phyloP scores from a whole-genome alignment of 2,329 filamentous ascomycete species.

The Piedraia hortae region DNA sequence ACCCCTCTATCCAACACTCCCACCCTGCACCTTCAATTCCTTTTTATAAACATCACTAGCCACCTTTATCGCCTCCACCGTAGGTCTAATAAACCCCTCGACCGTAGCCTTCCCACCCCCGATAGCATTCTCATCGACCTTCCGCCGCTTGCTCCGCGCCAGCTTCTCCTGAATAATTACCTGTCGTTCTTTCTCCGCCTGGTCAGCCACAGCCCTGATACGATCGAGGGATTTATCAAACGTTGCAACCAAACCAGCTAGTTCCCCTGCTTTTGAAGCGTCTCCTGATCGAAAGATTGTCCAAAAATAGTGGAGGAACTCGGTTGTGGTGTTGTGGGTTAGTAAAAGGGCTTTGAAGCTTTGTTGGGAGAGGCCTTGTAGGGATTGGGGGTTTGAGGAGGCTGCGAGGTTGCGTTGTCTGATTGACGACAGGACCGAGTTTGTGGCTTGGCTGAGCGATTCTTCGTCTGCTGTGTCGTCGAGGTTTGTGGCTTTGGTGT shows the following conservation, averaged over 20 bases:
- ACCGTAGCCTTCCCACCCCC: constrained; percentile 54
- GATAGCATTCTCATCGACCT: constrained; percentile 33
- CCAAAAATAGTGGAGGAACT: constrained; percentile 98
- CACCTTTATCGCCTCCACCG: constrained; percentile 38
- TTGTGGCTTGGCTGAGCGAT: constrained; percentile 35
- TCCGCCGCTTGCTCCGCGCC: constrained; percentile 39
- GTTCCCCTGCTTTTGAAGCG: constrained; percentile 43
- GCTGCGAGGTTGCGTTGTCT: constrained; percentile 17
- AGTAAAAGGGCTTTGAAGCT: constrained; percentile 36
- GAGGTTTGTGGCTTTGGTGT: constrained; percentile 31
- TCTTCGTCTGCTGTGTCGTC: constrained; percentile 30
- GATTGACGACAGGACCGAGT: constrained; percentile 38
- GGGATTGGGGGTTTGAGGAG: constrained; percentile 6
- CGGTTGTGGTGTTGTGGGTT: constrained; percentile 77
- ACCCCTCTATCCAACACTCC: no score
- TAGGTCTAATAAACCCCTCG: constrained; percentile 46
- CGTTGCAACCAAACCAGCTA: constrained; percentile 59
- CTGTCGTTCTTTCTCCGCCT: constrained; percentile 49
- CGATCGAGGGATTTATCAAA: constrained; percentile 49
- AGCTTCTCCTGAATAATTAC: constrained; percentile 33
- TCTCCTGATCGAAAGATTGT: constrained; percentile 72
- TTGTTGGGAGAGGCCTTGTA: constrained; percentile 14
- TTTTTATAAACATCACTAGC: constrained; percentile 45
- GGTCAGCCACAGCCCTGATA: constrained; percentile 51
- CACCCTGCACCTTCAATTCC: constrained; percentile 38